These are phyloP conservation scores for Candida yuanshanica DNA, from an alignment of 805 yeast genomes.

Conservation along the genomic window DNA sequence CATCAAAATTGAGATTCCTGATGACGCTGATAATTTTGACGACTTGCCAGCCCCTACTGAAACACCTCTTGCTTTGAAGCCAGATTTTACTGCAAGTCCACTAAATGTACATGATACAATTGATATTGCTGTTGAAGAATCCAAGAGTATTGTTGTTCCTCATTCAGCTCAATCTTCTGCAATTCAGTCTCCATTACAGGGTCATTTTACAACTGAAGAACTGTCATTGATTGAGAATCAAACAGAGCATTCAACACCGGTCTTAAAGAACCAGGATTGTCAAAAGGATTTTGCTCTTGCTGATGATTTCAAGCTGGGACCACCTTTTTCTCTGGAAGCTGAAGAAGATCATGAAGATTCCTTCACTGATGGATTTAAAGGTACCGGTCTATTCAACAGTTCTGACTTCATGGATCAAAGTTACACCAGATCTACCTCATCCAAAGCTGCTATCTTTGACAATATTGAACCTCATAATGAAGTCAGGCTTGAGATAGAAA, in stretches of 20 bases:
- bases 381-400: slow-evolving; percentile 12
- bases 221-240: slow-evolving; percentile 9
- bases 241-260: slow-evolving; percentile 3
- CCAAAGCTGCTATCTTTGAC: neutral
- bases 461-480: neutral
- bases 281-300: neutral
- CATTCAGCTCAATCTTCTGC: slow-evolving; percentile 13
- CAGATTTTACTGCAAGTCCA: neutral
- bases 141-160: too few relatives aligned
- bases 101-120: neutral
- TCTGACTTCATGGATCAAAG: slow-evolving; percentile 12
- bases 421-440: slow-evolving; percentile 5
- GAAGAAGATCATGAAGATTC: slow-evolving; percentile 7
- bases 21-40: slow-evolving; percentile 1
- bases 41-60: neutral
- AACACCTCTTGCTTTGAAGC: neutral
- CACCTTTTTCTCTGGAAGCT: slow-evolving; percentile 7
- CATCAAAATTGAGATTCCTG: slow-evolving; percentile 1
- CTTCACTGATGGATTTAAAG: slow-evolving; percentile 17
- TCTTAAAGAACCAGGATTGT: slow-evolving; percentile 1
- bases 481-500: neutral
- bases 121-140: neutral
- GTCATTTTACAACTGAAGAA: slow-evolving; percentile 3
- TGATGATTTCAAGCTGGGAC: slow-evolving; percentile 5
- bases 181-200: too few relatives aligned